Evolutionary conservation across 2,329 filamentous ascomycete genomes (phyloP).

Genomic region (Aspergillus clavatus): DNA sequence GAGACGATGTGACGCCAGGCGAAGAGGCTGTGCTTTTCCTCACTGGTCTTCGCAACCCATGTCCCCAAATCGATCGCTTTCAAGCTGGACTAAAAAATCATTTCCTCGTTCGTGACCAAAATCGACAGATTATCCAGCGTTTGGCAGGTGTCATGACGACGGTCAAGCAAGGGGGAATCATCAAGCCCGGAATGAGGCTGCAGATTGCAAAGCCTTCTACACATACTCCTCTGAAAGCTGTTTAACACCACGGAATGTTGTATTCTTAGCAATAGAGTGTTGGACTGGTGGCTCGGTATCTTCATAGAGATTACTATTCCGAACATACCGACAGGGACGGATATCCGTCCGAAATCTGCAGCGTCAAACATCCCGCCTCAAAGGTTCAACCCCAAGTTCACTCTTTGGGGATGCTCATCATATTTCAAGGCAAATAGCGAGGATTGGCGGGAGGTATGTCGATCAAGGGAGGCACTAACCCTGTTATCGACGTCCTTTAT

Average conservation of each 20-base stretch:
- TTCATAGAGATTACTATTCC: too few relatives aligned
- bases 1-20: neutral
- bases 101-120: slow-evolving; percentile 8
- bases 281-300: neutral
- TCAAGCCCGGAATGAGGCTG: slow-evolving; percentile 8
- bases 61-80: slow-evolving; percentile 7
- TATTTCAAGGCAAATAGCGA: too few relatives aligned
- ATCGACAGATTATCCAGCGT: slow-evolving; percentile 2
- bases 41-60: slow-evolving; percentile 8
- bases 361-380: too few relatives aligned
- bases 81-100: slow-evolving; percentile 6
- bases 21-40: slow-evolving; percentile 1
- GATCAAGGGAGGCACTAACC: too few relatives aligned
- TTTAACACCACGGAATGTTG: neutral
- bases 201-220: neutral
- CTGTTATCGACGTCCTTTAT: too few relatives aligned
- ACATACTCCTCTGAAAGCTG: neutral
- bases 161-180: slow-evolving; percentile 10
- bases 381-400: too few relatives aligned
- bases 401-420: too few relatives aligned
- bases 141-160: slow-evolving; percentile 14
- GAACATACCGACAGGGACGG: too few relatives aligned
- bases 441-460: too few relatives aligned
- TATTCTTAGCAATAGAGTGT: too few relatives aligned
- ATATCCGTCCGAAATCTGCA: too few relatives aligned